Evolutionary conservation across 306 rosid genomes (phyloP), one percentile per base, ranked within the genome.

Genomic region (Sophora flavescens): DNA sequence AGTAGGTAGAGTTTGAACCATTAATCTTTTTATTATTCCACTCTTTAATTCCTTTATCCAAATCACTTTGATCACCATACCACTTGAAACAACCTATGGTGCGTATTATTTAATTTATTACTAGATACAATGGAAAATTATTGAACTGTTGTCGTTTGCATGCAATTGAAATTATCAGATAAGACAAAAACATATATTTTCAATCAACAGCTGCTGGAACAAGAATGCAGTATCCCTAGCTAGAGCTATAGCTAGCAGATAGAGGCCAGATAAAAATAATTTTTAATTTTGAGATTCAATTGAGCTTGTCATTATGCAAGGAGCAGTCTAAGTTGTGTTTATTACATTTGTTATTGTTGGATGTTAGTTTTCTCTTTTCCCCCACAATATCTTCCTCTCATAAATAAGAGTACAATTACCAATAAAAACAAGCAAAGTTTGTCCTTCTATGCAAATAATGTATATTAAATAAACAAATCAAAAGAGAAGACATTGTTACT

Each of bases 221-320:
- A 72, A 72, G 58, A 51, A 77, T 80, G 78, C 76, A 77, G 74
- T 44, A 72, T 78, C 72, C 86, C 80, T 45, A 73, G 70, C 80
- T 45, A 73, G 70, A 80, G 50, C 80, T 63, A 74, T 70, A 61
- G 62, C 72, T 54, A 67, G 70, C 72, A 58, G 54, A 72, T 65
- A 79, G 59, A 48, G 65, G 48, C 14, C 35, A 13, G 51, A 70
- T 63, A 54, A 73, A 72, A 82, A 83, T 80, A 56, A 74, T 50
- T 75, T 75, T n/a, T n/a, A n/a, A n/a, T n/a, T 63, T 77, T 14
- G 74, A 83, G 86, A 85, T 76, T 85, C 81, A 74, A 81, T 79
- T 75, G 59, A 53, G 69, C 9, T 74, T 66, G 78, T 78, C 84
- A 60, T 64, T 48, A 58, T 41, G 74, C 47, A 41, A 47, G 51